These are phyloP conservation scores for Suillus placidus DNA, from an alignment of 768 basidiomycete species.

Conservation along the genomic window DNA sequence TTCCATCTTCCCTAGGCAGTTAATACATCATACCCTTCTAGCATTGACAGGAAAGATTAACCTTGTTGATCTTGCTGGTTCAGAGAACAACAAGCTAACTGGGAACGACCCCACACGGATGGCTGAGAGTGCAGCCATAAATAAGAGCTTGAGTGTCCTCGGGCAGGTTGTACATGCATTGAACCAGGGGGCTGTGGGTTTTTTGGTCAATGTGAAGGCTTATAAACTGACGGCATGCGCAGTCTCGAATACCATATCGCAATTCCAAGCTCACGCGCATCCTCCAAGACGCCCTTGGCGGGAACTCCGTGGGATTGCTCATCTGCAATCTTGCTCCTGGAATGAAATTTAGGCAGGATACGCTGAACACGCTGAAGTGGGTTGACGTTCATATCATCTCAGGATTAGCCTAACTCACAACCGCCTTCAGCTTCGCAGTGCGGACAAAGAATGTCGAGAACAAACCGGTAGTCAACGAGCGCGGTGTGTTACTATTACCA, in stretches of 20 bases:
- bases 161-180: slow-evolving; percentile 88
- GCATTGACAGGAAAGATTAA: slow-evolving; percentile 79
- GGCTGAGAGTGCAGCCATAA: slow-evolving; percentile 88
- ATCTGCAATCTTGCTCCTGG: slow-evolving; percentile 90
- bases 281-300: slow-evolving; percentile 88
- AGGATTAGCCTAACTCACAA: slow-evolving; percentile 1
- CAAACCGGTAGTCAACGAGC: slow-evolving; percentile 75
- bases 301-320: slow-evolving; percentile 74
- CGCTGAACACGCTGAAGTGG: slow-evolving; percentile 89
- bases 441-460: slow-evolving; percentile 89
- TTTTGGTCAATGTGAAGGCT: not conserved
- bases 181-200: slow-evolving; percentile 65
- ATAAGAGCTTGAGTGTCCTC: slow-evolving; percentile 84
- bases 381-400: slow-evolving; percentile 21
- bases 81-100: slow-evolving; percentile 90
- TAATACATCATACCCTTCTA: slow-evolving; percentile 26
- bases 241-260: slow-evolving; percentile 86
- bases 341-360: slow-evolving; percentile 80
- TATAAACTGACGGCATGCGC: slow-evolving; percentile 14
- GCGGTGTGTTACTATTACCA: slow-evolving; percentile 46
- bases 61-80: slow-evolving; percentile 87
- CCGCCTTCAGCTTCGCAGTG: slow-evolving; percentile 64
- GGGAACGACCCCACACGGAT: slow-evolving; percentile 87
- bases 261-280: slow-evolving; percentile 89
- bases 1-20: not conserved